phyloP scores from a whole-genome alignment of 352 stramenopile genomes.

The Pythium phragmitis region DNA sequence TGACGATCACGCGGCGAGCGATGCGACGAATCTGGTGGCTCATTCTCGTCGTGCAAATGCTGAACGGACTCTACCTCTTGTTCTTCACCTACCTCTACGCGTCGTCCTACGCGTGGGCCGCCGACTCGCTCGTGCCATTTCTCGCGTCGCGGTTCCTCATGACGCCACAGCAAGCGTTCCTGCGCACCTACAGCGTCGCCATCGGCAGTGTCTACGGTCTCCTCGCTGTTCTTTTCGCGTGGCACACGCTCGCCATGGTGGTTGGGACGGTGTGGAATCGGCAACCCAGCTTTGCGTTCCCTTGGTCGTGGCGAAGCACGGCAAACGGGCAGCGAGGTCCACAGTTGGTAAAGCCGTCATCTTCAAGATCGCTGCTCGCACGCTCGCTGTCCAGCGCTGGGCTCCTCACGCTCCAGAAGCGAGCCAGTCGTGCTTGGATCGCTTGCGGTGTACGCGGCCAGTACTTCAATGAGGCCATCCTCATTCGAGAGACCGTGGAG shows the following conservation, averaged over 20 bases:
- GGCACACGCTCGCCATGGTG: neutral
- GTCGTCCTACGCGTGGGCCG: neutral
- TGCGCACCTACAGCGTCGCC: neutral
- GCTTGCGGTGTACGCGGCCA: constrained; percentile 14
- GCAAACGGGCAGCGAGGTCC: no score
- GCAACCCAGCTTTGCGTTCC: constrained; percentile 3
- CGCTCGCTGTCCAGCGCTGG: neutral
- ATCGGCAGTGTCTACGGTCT: constrained; percentile 1
- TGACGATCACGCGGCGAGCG: constrained; percentile 5
- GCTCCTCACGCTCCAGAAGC: no score
- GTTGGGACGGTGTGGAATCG: neutral
- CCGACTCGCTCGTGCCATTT: neutral
- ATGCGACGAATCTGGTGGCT: constrained; percentile 8
- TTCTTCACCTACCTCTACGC: constrained; percentile 9
- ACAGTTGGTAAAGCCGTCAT: no score
- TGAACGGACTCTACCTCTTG: constrained; percentile 3
- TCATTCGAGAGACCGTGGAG: constrained; percentile 16
- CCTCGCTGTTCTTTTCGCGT: neutral
- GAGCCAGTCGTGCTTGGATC: neutral
- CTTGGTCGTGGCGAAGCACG: neutral
- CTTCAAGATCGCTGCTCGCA: neutral
- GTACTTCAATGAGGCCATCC: constrained; percentile 11
- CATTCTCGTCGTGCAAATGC: constrained; percentile 1
- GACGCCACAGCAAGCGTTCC: constrained; percentile 2
- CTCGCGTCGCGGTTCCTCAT: constrained; percentile 1